Evolutionary conservation across 2,329 filamentous ascomycete genomes (phyloP).

Genomic region (Ceratocystis cacaofunesta): DNA sequence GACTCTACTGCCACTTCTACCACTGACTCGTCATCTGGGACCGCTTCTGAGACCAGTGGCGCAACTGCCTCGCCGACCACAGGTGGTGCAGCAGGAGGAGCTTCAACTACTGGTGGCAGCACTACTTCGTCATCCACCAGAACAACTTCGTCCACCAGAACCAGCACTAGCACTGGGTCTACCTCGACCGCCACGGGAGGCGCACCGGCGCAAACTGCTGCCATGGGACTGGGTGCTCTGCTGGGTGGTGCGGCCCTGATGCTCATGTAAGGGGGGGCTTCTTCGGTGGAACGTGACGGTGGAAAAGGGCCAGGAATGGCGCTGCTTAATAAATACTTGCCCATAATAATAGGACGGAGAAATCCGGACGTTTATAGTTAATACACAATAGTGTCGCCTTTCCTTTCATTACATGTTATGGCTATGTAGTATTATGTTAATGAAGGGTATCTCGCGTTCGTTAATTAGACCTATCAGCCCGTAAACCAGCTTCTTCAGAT

Average conservation of each 20-base stretch:
- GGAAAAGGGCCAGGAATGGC: not conserved
- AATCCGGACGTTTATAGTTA: not conserved
- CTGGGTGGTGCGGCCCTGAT: constrained; percentile 33
- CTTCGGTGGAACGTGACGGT: not conserved
- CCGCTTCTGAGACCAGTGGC: not conserved
- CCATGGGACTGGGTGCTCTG: constrained; percentile 32
- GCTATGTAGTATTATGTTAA: not conserved
- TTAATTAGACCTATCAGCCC: not conserved
- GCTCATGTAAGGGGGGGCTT: constrained; percentile 25
- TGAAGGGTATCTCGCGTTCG: not conserved
- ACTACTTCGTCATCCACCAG: constrained; percentile 18
- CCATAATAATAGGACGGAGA: not conserved
- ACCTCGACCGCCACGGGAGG: constrained; percentile 22
- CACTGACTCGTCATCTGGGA: constrained; percentile 19
- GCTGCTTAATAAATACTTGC: constrained; percentile 1
- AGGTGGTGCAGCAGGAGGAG: too few species aligned
- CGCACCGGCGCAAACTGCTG: constrained; percentile 27
- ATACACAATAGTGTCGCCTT: not conserved
- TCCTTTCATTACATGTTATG: not conserved
- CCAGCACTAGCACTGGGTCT: constrained; percentile 15
- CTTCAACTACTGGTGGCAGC: not conserved
- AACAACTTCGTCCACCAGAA: constrained; percentile 13
- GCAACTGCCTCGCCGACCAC: too few species aligned
- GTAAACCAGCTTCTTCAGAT: not conserved
- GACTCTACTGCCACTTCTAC: constrained; percentile 19